Evolutionary conservation across 2,329 filamentous ascomycete species (phyloP), one percentile per base, ranked within the genome.

Genomic region (Leptodontidium sp.): DNA sequence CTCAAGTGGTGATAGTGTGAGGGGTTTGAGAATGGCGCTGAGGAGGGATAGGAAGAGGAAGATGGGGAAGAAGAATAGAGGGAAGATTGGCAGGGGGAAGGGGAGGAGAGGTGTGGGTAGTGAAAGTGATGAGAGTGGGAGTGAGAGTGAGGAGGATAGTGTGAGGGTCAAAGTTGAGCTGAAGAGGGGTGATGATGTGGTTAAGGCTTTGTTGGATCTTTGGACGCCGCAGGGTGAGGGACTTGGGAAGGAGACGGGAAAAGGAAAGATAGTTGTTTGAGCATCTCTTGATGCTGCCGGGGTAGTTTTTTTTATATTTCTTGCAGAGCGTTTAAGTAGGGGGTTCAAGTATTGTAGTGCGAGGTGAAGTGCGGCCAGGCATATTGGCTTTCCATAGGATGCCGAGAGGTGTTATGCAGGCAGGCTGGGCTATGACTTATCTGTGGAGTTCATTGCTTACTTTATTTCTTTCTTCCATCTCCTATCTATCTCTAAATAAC

Each of bases 151-250:
- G 21, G 66, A 64, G 29, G 70, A 72, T 69, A 17, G 52, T 15
- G 67, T 72, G 12, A 61, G 65, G 57, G 63, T 73, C 40, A 65
- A 64, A 11, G 26, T 73, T 11, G 61, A 67, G n/a, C 32, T 73
- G 43, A 68, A 71, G 40, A 63, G 59, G 29, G 70, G 70, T 29
- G 68, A 68, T 62, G 70, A 72, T 70, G 58, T 73, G 17, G 72
- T 73, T 12, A 29, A 72, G 38, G 67, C 50, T 2, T 45, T 72
- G 4, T 38, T 73, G 64, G 64, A 70, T 21, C 45, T 68, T 52
- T 73, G 70, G 68, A 72, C 71, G 8, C 65, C 67, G 12, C 64
- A 43, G 40, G n/a, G 14, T n/a, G 45, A 49, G 7, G 45, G 17
- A 49, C 4, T 45, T 45, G 43, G 45, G 21, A 50, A 50, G 17